phyloP scores from a whole-genome alignment of 306 rosid genomes.

The apple (Malus domestica) region DNA sequence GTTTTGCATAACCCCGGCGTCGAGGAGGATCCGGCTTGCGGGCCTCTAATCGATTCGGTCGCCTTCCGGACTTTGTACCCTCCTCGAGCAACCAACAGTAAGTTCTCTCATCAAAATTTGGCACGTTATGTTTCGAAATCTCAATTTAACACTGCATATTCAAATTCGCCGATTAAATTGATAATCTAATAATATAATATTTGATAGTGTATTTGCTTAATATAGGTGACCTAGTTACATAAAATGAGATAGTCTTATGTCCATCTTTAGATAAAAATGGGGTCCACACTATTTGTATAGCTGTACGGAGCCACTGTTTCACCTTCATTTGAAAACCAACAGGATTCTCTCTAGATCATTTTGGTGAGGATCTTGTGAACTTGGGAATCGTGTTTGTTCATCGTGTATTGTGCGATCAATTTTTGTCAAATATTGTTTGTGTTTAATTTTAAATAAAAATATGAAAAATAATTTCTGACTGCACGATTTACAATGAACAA shows the following conservation, averaged over 20 bases:
- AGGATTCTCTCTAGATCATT: no score
- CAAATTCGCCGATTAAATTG: neutral
- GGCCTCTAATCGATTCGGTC: constrained; percentile 78
- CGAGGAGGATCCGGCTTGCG: constrained; percentile 96
- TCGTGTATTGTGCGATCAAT: no score
- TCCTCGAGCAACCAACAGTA: constrained; percentile 62
- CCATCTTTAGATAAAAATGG: neutral
- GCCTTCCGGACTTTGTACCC: constrained; percentile 66
- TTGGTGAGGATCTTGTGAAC: no score
- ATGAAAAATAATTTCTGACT: no score
- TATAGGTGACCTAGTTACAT: neutral
- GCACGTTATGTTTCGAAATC: neutral
- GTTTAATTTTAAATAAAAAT: no score
- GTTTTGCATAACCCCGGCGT: constrained; percentile 84
- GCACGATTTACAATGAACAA: accelerated
- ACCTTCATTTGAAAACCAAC: neutral
- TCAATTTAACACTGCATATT: neutral
- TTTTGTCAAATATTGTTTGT: no score
- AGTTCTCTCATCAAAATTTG: neutral
- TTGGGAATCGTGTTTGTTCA: no score
- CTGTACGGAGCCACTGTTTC: neutral
- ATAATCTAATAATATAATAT: neutral
- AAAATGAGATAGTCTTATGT: neutral
- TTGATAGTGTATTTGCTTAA: neutral
- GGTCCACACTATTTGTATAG: neutral